A percentile compares a stretch with the other conserved stretches of the same genome.
Conservation (phyloP, 176 grass and related monocot species). For the Carex cristatella region DNA sequence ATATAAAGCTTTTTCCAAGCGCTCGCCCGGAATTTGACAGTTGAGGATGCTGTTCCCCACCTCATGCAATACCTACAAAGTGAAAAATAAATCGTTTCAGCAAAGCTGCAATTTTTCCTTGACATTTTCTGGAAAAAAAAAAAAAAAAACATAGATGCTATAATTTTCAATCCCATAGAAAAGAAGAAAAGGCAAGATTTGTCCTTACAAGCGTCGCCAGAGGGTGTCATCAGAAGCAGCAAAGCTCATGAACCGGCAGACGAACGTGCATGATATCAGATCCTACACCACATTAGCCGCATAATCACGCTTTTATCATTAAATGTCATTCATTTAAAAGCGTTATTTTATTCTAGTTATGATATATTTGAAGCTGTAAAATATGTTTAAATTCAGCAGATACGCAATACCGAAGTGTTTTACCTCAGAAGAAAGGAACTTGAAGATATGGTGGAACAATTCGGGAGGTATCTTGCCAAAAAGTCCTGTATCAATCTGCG, state of each 20-base stretch:
- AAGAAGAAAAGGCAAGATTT: neutral
- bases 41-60: conserved; percentile 54
- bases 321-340: neutral
- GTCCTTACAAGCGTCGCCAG: conserved; percentile 78
- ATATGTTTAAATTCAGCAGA: neutral
- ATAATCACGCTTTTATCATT: neutral
- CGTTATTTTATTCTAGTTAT: neutral
- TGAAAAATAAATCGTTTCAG: neutral
- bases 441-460: conserved; percentile 80
- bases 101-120: neutral
- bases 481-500: conserved; percentile 56
- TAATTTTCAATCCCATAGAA: too few relatives aligned
- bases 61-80: conserved; percentile 76
- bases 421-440: conserved; percentile 92
- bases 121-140: neutral
- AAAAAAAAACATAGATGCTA: too few relatives aligned
- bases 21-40: conserved; percentile 55
- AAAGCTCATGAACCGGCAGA: conserved; percentile 75
- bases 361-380: neutral
- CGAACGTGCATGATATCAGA: conserved; percentile 67
- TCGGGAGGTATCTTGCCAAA: conserved; percentile 61
- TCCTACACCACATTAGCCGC: conserved; percentile 29
- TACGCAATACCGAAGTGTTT: neutral
- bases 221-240: conserved; percentile 84
- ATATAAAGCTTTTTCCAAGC: conserved; percentile 98